Evolutionary conservation across 176 grass and related monocot genomes (phyloP).

Genomic region (Aegilops tauschii): DNA sequence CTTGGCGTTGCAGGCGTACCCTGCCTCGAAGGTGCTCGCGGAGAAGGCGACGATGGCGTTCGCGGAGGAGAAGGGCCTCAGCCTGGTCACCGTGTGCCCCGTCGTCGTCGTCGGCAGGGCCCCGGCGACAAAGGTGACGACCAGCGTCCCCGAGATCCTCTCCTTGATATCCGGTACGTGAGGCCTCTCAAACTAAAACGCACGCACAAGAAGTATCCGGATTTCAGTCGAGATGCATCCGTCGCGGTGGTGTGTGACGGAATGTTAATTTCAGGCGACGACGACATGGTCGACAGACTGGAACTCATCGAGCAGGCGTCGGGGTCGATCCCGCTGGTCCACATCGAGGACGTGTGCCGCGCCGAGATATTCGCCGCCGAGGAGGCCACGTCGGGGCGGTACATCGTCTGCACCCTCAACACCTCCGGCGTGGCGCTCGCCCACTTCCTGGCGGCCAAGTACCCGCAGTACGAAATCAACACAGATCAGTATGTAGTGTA

Average conservation of each 20-base stretch:
- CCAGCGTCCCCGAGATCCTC: conserved; percentile 18
- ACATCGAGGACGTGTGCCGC: neutral
- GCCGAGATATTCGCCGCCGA: conserved; percentile 7
- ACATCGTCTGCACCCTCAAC: conserved; percentile 39
- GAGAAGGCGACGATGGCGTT: conserved; percentile 62
- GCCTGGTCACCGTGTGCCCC: conserved; percentile 53
- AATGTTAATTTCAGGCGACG: no score
- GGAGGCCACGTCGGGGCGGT: conserved; percentile 13
- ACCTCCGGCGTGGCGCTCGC: conserved; percentile 7
- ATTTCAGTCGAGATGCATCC: no score
- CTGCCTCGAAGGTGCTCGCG: conserved; percentile 40
- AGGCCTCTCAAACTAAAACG: no score
- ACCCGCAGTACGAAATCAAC: conserved; percentile 23
- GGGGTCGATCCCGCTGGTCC: conserved; percentile 8
- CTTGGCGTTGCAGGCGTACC: conserved; percentile 50
- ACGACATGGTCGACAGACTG: neutral
- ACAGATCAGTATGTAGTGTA: neutral
- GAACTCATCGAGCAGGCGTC: conserved; percentile 10
- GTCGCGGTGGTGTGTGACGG: no score
- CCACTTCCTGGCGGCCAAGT: conserved; percentile 19
- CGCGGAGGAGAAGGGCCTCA: conserved; percentile 48
- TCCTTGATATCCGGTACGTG: neutral
- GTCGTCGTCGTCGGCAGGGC: conserved; percentile 35
- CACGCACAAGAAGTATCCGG: no score
- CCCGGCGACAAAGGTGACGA: neutral